phyloP scores from a whole-genome alignment of 768 basidiomycete species.

The Pleurotus sapidus region DNA sequence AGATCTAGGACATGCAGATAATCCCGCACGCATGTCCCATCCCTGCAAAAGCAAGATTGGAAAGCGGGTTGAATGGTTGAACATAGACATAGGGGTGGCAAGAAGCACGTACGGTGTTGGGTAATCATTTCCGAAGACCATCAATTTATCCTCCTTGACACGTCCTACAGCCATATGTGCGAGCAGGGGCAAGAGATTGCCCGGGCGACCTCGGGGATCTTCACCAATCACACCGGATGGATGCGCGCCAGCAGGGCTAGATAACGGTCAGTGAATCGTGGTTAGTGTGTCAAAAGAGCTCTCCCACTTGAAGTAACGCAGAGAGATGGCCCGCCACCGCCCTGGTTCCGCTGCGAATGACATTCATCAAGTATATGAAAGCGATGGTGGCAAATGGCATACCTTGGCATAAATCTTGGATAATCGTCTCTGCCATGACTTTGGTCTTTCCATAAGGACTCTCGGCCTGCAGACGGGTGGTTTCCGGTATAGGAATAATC shows the following conservation, averaged over 20 bases:
- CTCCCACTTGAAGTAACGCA: conserved; percentile 94
- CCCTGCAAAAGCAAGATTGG: conserved; percentile 39
- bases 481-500: conserved; percentile 90
- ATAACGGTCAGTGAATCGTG: background rate
- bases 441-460: conserved; percentile 98
- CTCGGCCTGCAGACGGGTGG: conserved; percentile 81
- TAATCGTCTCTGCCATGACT: conserved; percentile 86
- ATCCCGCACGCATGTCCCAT: conserved; percentile 98
- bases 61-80: background rate
- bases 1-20: conserved; percentile 93
- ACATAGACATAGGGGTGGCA: conserved; percentile 20
- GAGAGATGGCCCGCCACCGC: conserved; percentile 78
- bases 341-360: conserved; percentile 56
- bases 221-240: conserved; percentile 95
- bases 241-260: conserved; percentile 95
- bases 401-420: conserved; percentile 86
- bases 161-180: conserved; percentile 95
- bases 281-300: background rate
- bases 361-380: conserved; percentile 11
- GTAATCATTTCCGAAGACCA: conserved; percentile 97
- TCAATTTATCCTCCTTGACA: conserved; percentile 61
- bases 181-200: conserved; percentile 89
- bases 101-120: conserved; percentile 65
- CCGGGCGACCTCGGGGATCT: conserved; percentile 93
- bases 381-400: conserved; percentile 20